Base-by-base conservation (phyloP, 108 stramenopile species). In the Fragilaria crotonensis region DNA sequence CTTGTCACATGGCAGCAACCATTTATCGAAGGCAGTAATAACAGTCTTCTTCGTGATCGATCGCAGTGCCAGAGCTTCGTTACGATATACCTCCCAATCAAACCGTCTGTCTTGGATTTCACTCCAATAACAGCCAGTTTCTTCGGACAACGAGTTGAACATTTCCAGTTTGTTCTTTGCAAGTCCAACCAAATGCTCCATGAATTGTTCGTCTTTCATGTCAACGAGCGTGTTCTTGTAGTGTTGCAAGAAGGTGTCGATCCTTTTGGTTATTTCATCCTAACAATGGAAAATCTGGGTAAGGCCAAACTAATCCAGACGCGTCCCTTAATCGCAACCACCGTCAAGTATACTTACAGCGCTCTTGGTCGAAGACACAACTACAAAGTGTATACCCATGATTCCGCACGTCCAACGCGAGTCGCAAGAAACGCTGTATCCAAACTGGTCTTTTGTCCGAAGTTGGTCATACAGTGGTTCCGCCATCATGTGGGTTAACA, bases 381-480 rank as follows among this genome's bases (percentile, higher is more conserved):
- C 75, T 19, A 58, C 53, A 50, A 93, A 81, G 45, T 84, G 71
- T 60, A 89, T 73, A 25, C 91, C 91, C 33, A 85, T 68, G 25
- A 93, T 67, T 5, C 90, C 90, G 52, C 59, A 53, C 14, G 84
- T 77, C 83, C 83, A 84, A 3, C 83, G 59, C 5, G 67, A 57
- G 52, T 70, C 73, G 44, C 76, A 78, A 21, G 64, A 64, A 0
- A 84, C 79, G 25, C 59, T 45, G 57, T 79, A 76, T 25, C 74
- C 73, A 64, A 78, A 80, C 54, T 77, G 75, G 51, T 79, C 84
- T 45, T 84, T 83, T 14, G 91, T 89, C 7, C 91, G 64, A 14
- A 93, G 48, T 33, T 85, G 78, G 36, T 80, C 68, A 53, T 80
- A 93, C 7, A 93, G 51, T 2, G 91, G 91, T 46, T 93, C 91